Base-by-base conservation (phyloP, 2,329 filamentous ascomycete species). In the Atkinsonella hypoxylon region DNA sequence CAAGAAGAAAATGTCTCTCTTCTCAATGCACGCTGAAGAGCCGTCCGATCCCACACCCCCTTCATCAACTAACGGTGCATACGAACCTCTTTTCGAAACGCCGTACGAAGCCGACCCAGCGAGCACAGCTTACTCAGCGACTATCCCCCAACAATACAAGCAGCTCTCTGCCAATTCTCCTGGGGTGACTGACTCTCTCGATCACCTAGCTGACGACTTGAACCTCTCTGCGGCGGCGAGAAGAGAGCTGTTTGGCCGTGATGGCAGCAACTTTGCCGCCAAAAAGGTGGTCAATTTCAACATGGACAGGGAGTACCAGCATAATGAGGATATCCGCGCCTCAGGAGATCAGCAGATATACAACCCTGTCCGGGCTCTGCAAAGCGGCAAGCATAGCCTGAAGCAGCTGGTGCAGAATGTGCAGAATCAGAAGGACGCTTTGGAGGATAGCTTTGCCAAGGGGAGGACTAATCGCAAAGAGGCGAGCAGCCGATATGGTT, bases 361-460 rank as follows among this genome's bases (percentile, higher is more conserved):
- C 68, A 90, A 91, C 60, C 87, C 89, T 8, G 83, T 96, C 51
- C 84, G 89, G 48, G 85, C 95, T 62, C 83, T 87, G 22, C 86
- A 89, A 3, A 87, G 89, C 41, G 67, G 67, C 56, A 96, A 96
- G 71, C 89, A 96, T 69, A 94, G 79, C 60, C 73, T 97, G 65
- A 83, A 84, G 62, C 89, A 95, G 70, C 74, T 97, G 59, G 86
- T 97, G 57, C 89, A 82, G 66, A 85, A 85, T 54, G 90, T 87
- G 26, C 81, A 81, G 57, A 87, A 76, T 55, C 89, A 97, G 68
- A 82, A 83, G 62, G 89, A 95, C 11, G 89, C 89, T 2, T 70
- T 96, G 57, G 89, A 96, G 68, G 91, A 97, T 62, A 90, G 87
- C 64, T 96, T 95, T 71, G 89, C 89, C 18, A 74, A 83, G 57